phyloP scores from a whole-genome alignment of 1,284 basidiomycete genomes.

The Waitea zeae region DNA sequence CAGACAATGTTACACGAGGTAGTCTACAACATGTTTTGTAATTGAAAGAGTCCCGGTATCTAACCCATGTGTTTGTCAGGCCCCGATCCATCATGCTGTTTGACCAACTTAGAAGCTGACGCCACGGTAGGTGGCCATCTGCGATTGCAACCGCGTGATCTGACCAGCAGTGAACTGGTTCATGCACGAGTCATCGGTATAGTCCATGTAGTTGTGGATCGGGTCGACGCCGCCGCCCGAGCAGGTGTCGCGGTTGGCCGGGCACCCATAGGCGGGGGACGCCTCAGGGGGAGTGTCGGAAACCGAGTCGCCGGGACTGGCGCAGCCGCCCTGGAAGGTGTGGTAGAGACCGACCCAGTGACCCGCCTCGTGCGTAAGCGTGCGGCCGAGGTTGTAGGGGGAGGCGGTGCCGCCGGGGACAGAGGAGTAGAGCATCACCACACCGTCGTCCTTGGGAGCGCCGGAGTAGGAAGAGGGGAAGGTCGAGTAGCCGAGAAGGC shows the following conservation, averaged over 20 bases:
- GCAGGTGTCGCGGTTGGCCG: slow-evolving; percentile 28
- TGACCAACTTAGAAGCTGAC: too few relatives aligned
- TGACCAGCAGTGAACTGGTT: slow-evolving; percentile 27
- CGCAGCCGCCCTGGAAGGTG: slow-evolving; percentile 41
- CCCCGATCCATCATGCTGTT: too few relatives aligned
- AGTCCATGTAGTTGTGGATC: slow-evolving; percentile 30
- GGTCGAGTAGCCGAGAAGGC: slow-evolving; percentile 30
- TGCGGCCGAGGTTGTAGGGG: slow-evolving; percentile 31
- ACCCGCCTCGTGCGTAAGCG: slow-evolving; percentile 36
- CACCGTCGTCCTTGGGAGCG: slow-evolving; percentile 26
- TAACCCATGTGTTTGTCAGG: too few relatives aligned
- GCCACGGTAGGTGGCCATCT: slow-evolving; percentile 29
- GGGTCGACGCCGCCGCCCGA: slow-evolving; percentile 22
- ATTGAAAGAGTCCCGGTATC: too few relatives aligned
- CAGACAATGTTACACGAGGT: too few relatives aligned
- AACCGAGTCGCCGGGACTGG: slow-evolving; percentile 27
- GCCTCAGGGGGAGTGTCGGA: slow-evolving; percentile 31
- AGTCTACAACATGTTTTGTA: too few relatives aligned
- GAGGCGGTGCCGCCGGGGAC: slow-evolving; percentile 27
- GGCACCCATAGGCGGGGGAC: slow-evolving; percentile 25
- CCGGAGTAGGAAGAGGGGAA: slow-evolving; percentile 25
- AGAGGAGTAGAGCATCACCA: slow-evolving; percentile 30
- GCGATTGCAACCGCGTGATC: slow-evolving; percentile 19
- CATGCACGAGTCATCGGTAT: slow-evolving; percentile 26
- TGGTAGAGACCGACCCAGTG: slow-evolving; percentile 44